Conservation (phyloP, 2,329 filamentous ascomycete genomes). For the Diaporthe humulicola region DNA sequence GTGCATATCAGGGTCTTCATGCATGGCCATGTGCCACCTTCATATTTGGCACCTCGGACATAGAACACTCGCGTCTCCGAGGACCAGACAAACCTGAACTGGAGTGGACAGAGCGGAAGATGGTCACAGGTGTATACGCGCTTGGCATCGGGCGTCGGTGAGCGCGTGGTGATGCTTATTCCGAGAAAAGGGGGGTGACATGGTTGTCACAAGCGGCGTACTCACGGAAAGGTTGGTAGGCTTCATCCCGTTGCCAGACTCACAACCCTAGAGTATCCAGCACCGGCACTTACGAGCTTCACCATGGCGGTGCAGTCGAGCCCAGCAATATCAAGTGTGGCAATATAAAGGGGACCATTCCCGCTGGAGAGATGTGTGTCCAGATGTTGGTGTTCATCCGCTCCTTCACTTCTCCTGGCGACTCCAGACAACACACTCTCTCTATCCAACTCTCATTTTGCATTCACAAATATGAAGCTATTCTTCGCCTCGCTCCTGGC, state of each 20-base stretch:
- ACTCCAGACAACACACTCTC: constrained; percentile 7
- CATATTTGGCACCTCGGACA: background rate
- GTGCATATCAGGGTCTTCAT: constrained; percentile 12
- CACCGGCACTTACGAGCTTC: background rate
- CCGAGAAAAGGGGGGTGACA: background rate
- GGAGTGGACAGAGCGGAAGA: background rate
- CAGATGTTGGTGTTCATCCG: background rate
- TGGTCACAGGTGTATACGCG: constrained; percentile 15
- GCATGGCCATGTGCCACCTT: constrained; percentile 8
- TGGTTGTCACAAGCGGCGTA: background rate
- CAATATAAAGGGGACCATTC: background rate
- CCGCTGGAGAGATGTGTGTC: background rate
- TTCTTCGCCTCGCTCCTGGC: constrained; percentile 19
- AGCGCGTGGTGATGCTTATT: background rate
- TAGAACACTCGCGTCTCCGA: background rate
- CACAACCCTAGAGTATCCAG: background rate
- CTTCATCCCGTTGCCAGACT: background rate
- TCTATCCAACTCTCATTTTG: constrained; percentile 27
- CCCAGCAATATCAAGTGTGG: background rate
- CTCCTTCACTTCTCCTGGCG: constrained; percentile 33
- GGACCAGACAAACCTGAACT: background rate
- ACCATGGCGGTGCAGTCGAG: background rate
- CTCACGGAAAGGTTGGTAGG: background rate
- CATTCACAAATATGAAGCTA: constrained; percentile 30
- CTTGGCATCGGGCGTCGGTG: background rate